Conservation (phyloP, 805 yeast species). For the Metschnikowia bowlesiae region DNA sequence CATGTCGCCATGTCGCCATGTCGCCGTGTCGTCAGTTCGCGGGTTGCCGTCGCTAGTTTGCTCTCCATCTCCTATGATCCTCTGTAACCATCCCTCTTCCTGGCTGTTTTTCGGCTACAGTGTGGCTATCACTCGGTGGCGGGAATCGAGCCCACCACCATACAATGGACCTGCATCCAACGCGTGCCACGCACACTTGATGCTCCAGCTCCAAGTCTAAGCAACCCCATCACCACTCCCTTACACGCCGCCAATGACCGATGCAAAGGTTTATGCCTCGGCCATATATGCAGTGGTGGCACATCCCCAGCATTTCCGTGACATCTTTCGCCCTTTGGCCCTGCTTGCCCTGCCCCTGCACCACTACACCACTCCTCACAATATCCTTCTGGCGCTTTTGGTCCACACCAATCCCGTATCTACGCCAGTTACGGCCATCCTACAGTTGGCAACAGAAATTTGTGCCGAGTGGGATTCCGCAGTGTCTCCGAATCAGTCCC, state of each 20-base stretch:
- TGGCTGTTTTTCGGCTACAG: no score
- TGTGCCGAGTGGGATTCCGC: background rate
- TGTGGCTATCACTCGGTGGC: no score
- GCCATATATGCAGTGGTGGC: slow-evolving; percentile 4
- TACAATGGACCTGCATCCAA: background rate
- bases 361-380: slow-evolving; percentile 6
- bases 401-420: slow-evolving; percentile 11
- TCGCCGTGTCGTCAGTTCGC: no score
- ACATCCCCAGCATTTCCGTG: slow-evolving; percentile 5
- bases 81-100: no score
- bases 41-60: no score
- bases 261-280: slow-evolving; percentile 12
- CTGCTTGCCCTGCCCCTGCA: slow-evolving; percentile 1
- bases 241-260: background rate
- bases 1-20: no score
- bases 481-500: background rate
- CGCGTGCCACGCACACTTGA: background rate
- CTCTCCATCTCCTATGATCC: no score
- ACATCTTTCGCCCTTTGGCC: slow-evolving; percentile 4
- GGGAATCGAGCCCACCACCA: background rate
- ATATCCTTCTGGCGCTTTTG: slow-evolving; percentile 9
- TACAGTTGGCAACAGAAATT: background rate
- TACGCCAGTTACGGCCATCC: background rate
- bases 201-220: background rate
- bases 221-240: background rate